Evolutionary conservation across 345 rosid species (phyloP).

Genomic region (Bruguiera sexangula): DNA sequence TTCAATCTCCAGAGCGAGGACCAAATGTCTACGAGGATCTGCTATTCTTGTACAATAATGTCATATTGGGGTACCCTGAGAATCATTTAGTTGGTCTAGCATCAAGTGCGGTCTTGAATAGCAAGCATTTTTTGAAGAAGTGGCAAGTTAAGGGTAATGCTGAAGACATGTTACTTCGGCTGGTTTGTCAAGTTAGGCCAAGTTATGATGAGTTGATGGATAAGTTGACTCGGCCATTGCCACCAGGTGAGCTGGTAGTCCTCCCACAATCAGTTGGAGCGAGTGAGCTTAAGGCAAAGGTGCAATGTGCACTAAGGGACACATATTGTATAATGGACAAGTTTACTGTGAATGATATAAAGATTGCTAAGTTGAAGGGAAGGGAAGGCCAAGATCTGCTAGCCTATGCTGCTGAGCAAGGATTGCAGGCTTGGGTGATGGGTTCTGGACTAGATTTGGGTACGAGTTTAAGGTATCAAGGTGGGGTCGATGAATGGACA

Average conservation of each 20-base stretch:
- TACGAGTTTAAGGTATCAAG: constrained; percentile 45
- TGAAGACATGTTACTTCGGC: constrained; percentile 15
- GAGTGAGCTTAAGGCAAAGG: constrained; percentile 36
- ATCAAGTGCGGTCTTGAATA: constrained; percentile 35
- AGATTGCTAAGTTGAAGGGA: constrained; percentile 14
- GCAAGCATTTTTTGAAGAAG: constrained; percentile 55
- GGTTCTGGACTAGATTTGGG: constrained; percentile 44
- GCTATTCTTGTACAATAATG: constrained; percentile 39
- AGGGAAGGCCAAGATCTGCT: constrained; percentile 16
- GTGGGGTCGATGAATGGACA: constrained; percentile 49
- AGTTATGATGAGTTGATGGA: constrained; percentile 37
- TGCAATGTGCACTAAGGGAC: constrained; percentile 47
- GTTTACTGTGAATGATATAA: constrained; percentile 33
- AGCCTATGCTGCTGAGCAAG: constrained; percentile 12
- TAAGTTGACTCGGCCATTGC: constrained; percentile 36
- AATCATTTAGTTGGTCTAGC: constrained; percentile 31
- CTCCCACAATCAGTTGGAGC: constrained; percentile 24
- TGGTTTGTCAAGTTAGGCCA: constrained; percentile 41
- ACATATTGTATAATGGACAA: constrained; percentile 48
- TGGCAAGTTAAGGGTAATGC: constrained; percentile 25
- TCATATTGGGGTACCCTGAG: constrained; percentile 38
- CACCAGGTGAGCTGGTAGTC: constrained; percentile 45
- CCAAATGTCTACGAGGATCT: constrained; percentile 34
- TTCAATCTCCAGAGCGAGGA: constrained; percentile 24
- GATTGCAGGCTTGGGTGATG: constrained; percentile 28